Evolutionary conservation across 179 eudicot species (phyloP).

Genomic region (Beta macrorhiza): DNA sequence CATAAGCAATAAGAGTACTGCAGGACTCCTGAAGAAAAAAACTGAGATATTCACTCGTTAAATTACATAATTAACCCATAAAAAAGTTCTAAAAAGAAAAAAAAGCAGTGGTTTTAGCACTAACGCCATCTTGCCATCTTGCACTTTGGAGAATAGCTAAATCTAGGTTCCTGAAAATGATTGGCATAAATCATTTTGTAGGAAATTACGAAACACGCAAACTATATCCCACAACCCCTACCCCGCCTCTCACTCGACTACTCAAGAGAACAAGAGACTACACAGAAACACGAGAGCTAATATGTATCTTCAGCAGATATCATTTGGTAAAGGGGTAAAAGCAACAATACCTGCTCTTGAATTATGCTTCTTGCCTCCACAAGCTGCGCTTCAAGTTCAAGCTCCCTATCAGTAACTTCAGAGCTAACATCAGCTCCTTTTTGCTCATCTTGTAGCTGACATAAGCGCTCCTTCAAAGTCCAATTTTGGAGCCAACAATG

Average conservation of each 20-base stretch:
- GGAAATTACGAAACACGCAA: background rate
- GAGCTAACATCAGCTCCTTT: slow-evolving; percentile 86
- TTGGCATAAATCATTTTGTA: background rate
- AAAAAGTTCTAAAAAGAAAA: background rate
- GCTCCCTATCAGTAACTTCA: slow-evolving; percentile 96
- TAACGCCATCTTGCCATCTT: no score
- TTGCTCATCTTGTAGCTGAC: slow-evolving; percentile 93
- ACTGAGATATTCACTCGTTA: background rate
- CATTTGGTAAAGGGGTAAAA: background rate
- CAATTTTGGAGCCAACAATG: background rate
- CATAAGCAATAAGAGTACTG: no score
- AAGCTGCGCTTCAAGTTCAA: slow-evolving; percentile 97
- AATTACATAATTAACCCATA: background rate
- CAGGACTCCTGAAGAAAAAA: background rate
- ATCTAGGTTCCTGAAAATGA: background rate
- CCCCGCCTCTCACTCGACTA: background rate
- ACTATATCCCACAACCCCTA: background rate
- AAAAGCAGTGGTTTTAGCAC: background rate
- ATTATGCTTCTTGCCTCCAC: slow-evolving; percentile 99
- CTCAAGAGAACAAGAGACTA: background rate
- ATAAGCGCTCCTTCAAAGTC: slow-evolving; percentile 72
- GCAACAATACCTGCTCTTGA: slow-evolving; percentile 81
- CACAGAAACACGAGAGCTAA: background rate
- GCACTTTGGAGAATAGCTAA: background rate
- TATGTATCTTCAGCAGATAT: background rate